These are phyloP conservation scores for Fusarium subtropicale DNA, from an alignment of 2,329 filamentous ascomycete genomes.

Conservation along the genomic window DNA sequence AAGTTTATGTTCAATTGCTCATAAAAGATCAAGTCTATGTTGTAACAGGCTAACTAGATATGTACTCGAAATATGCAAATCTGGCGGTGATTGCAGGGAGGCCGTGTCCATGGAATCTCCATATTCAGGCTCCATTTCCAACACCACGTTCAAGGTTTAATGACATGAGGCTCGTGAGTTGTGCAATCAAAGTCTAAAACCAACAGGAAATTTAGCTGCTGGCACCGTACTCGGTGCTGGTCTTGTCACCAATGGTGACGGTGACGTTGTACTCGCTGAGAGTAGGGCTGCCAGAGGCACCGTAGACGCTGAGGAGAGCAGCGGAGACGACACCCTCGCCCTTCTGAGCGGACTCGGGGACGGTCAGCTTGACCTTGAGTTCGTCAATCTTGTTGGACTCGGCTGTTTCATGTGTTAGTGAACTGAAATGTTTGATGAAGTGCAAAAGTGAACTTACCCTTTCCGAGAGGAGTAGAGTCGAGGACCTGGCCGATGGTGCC, in stretches of 20 bases:
- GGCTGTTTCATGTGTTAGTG: constrained; percentile 2
- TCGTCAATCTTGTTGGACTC: constrained; percentile 42
- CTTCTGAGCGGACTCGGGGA: constrained; percentile 37
- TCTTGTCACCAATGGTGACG: constrained; percentile 40
- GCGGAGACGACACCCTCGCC: constrained; percentile 47
- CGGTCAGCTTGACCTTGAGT: constrained; percentile 46
- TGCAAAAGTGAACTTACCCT: constrained; percentile 37
- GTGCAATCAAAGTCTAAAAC: constrained; percentile 1
- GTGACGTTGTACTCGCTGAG: constrained; percentile 45
- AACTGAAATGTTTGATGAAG: not conserved
- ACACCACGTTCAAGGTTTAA: constrained; percentile 16
- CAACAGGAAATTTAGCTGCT: not conserved
- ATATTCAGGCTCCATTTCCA: constrained; percentile 14
- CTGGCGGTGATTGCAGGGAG: not conserved
- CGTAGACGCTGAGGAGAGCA: constrained; percentile 49
- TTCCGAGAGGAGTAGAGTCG: constrained; percentile 53
- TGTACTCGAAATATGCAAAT: constrained; percentile 7
- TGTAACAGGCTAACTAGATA: constrained; percentile 9
- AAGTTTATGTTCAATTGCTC: not conserved
- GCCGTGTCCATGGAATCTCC: not conserved
- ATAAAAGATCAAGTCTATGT: constrained; percentile 6
- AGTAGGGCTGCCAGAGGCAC: constrained; percentile 36
- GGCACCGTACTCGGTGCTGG: constrained; percentile 42
- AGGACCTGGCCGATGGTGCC: constrained; percentile 48
- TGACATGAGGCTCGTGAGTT: not conserved